Percentiles rank a stretch among this genome's conserved stretches.
Evolutionary conservation across 1,139 yeast genomes (phyloP).

Genomic region (Saccharomyces hybrid): DNA sequence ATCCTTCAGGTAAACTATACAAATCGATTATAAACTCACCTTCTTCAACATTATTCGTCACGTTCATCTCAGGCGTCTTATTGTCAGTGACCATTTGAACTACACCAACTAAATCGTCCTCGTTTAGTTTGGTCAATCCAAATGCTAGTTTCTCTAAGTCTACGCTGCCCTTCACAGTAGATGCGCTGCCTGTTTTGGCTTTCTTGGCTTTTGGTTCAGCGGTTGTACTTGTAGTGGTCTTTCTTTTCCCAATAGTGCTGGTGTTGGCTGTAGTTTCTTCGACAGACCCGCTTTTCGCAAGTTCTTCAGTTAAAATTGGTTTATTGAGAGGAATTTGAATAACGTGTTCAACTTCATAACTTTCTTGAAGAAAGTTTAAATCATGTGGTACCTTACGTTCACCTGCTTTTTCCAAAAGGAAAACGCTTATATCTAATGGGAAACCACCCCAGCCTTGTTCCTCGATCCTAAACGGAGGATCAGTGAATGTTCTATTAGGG

Average conservation of each 20-base stretch:
- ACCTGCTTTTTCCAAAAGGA: slow-evolving; percentile 77
- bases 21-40: slow-evolving; percentile 97
- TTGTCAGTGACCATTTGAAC: slow-evolving; percentile 98
- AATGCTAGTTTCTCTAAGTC: slow-evolving; percentile 88
- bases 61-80: slow-evolving; percentile 90
- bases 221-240: slow-evolving; percentile 31
- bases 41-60: slow-evolving; percentile 90
- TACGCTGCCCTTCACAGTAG: slow-evolving; percentile 56
- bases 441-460: slow-evolving; percentile 99
- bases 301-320: slow-evolving; percentile 61
- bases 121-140: slow-evolving; percentile 78
- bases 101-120: slow-evolving; percentile 87
- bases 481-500: slow-evolving; percentile 74
- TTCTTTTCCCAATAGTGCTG: slow-evolving; percentile 29
- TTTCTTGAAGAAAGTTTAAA: slow-evolving; percentile 72
- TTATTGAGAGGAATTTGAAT: slow-evolving; percentile 70
- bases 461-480: slow-evolving; percentile 80
- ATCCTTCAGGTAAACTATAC: slow-evolving; percentile 84
- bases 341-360: slow-evolving; percentile 69
- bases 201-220: slow-evolving; percentile 52
- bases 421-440: slow-evolving; percentile 74
- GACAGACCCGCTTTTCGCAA: slow-evolving; percentile 76
- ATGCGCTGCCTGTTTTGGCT: slow-evolving; percentile 39
- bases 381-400: slow-evolving; percentile 83
- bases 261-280: slow-evolving; percentile 24